Evolutionary conservation across 176 grass and related monocot species (phyloP), one percentile per base, ranked within the genome.

Genomic region (Musa troglodytarum): DNA sequence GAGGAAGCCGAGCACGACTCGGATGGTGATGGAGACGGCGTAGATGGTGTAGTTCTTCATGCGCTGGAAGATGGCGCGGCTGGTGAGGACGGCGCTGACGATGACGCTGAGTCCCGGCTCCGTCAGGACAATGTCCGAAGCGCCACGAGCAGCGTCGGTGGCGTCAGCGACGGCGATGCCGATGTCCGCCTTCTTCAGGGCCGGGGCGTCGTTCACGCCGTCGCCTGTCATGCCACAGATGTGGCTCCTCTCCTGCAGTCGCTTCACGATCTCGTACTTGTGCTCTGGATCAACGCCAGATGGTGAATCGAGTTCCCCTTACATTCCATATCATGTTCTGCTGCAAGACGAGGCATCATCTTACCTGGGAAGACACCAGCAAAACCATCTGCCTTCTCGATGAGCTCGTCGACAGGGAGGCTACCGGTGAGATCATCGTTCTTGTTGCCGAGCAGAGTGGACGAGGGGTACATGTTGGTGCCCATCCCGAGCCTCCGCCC

Each of bases 21-120:
- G 81, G 76, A 96, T 96, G 26, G 92, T 96, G 76, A 96, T 96
- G 56, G 92, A 96, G 22, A 96, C 87, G 0, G 89, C 92, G 73
- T 92, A 96, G 17, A 96, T 96, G 68, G 92, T 96, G 92, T 96
- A 96, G 83, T 96, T 96, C 83, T 92, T 92, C 92, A 96, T 96
- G 21, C 92, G 69, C 69, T 96, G 92, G 83, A 96, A 96, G 59
- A 92, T 96, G 49, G 86, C 75, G 50, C 92, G 85, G 83, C 87
- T 90, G 0, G 89, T 96, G 1, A 88, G 81, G 62, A 96, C 85
- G 3, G 92, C 92, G 69, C 81, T 86, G 25, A 96, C 75, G 77
- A 96, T 96, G 12, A 96, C 92, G 63, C 92, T 96, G 1, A 92
- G 82, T 15, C 92, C 89, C 0, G 89, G 89, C 69, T 92, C 89